A percentile compares a stretch with the other conserved stretches of the same genome.
phyloP scores from a whole-genome alignment of 768 basidiomycete genomes.

The Tephrocybe sp. region DNA sequence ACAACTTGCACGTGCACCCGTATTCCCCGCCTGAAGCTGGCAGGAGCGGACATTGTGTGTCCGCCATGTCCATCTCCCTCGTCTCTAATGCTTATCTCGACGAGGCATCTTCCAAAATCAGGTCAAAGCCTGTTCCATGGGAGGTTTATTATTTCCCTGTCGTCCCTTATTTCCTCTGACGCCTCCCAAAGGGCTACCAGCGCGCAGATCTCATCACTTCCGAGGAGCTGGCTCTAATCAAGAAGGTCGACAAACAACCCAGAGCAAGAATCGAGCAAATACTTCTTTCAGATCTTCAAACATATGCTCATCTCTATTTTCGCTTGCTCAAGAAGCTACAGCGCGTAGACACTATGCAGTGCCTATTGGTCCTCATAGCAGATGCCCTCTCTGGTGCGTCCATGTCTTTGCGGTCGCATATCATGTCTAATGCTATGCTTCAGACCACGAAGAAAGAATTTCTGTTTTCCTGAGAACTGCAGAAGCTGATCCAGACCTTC shows the following conservation, averaged over 20 bases:
- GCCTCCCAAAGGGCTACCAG: slow-evolving; percentile 76
- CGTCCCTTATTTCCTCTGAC: slow-evolving; percentile 12
- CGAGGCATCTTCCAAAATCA: slow-evolving; percentile 83
- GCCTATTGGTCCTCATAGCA: slow-evolving; percentile 79
- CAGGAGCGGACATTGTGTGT: background rate
- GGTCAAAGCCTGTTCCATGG: slow-evolving; percentile 92
- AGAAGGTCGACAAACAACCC: slow-evolving; percentile 85
- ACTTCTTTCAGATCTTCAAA: slow-evolving; percentile 76
- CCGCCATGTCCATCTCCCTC: slow-evolving; percentile 67
- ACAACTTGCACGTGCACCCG: slow-evolving; percentile 4
- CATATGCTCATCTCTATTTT: slow-evolving; percentile 87
- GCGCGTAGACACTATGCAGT: slow-evolving; percentile 85
- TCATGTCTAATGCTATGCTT: background rate
- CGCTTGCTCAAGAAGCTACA: slow-evolving; percentile 82
- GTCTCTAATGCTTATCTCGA: slow-evolving; percentile 84
- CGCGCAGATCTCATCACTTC: slow-evolving; percentile 86
- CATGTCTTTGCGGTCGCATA: background rate
- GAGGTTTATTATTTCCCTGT: slow-evolving; percentile 55
- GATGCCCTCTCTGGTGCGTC: slow-evolving; percentile 79
- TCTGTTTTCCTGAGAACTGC: slow-evolving; percentile 63
- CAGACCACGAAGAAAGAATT: slow-evolving; percentile 88
- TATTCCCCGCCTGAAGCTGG: background rate
- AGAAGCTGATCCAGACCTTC: slow-evolving; percentile 73
- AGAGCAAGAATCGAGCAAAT: slow-evolving; percentile 71
- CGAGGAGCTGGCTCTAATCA: slow-evolving; percentile 85